Conservation (phyloP, 192 early-diverging fungal species). For the Thoreauomyces humboldtii region DNA sequence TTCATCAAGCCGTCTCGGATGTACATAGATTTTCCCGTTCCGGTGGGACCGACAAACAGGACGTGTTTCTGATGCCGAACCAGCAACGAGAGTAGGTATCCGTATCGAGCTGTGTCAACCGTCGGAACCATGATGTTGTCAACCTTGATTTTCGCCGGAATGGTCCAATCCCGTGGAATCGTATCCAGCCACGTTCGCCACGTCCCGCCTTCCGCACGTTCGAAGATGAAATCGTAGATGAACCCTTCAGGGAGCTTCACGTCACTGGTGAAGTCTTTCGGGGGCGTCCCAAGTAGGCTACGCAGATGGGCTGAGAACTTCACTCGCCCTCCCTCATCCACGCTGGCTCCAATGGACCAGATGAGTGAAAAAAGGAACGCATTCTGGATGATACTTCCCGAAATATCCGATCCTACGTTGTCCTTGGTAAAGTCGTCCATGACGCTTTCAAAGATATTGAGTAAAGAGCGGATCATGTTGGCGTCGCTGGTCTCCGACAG, state of each 20-base stretch:
- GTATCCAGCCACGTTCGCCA: constrained; percentile 55
- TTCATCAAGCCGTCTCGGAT: constrained; percentile 54
- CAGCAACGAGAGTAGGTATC: constrained; percentile 49
- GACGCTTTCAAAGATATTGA: constrained; percentile 56
- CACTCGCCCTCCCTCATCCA: constrained; percentile 45
- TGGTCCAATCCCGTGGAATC: constrained; percentile 40
- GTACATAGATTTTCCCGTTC: constrained; percentile 65
- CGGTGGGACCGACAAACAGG: constrained; percentile 58
- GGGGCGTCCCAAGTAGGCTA: constrained; percentile 22
- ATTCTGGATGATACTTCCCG: constrained; percentile 41
- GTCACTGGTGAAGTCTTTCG: constrained; percentile 38
- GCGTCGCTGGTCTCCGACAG: constrained; percentile 52
- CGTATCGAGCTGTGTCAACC: constrained; percentile 56
- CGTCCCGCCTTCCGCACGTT: constrained; percentile 34
- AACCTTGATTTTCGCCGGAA: constrained; percentile 56
- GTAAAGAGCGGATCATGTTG: constrained; percentile 48
- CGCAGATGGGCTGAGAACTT: constrained; percentile 44
- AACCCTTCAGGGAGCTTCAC: constrained; percentile 45
- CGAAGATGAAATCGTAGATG: constrained; percentile 55
- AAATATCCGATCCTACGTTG: constrained; percentile 35
- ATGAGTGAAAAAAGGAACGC: constrained; percentile 50
- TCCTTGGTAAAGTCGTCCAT: constrained; percentile 29
- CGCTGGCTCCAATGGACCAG: constrained; percentile 53
- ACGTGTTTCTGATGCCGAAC: constrained; percentile 49
- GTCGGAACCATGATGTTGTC: constrained; percentile 61